phyloP scores from a whole-genome alignment of 2,329 filamentous ascomycete species.

The Sclerotiophoma versabilis region DNA sequence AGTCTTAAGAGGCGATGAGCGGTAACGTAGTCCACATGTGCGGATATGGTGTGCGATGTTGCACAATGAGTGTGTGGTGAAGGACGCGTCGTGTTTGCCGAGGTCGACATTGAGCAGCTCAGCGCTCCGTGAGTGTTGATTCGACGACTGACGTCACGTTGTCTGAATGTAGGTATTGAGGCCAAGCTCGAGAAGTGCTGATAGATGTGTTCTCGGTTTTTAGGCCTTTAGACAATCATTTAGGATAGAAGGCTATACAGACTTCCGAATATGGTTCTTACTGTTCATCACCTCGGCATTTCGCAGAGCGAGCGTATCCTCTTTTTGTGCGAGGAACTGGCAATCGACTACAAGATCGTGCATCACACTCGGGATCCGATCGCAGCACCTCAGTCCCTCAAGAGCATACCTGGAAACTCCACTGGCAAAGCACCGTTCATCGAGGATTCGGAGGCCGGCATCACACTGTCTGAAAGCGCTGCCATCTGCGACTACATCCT shows the following conservation, averaged over 20 bases:
- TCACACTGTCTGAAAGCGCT: slow-evolving; percentile 58
- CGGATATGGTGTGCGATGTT: not conserved
- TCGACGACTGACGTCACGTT: slow-evolving; percentile 15
- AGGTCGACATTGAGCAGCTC: not conserved
- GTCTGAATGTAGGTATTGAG: not conserved
- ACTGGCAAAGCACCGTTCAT: slow-evolving; percentile 66
- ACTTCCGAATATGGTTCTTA: slow-evolving; percentile 32
- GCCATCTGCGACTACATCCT: slow-evolving; percentile 69
- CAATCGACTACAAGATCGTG: slow-evolving; percentile 59
- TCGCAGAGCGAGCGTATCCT: slow-evolving; percentile 69
- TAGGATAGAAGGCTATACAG: too few relatives aligned
- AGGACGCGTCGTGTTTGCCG: not conserved
- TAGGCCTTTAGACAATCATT: not conserved
- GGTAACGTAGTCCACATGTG: not conserved
- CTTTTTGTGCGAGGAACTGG: slow-evolving; percentile 69
- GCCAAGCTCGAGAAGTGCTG: too few relatives aligned
- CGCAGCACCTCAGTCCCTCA: slow-evolving; percentile 29
- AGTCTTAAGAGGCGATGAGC: not conserved
- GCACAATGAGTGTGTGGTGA: not conserved
- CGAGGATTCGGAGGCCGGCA: slow-evolving; percentile 59
- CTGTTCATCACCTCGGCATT: slow-evolving; percentile 37
- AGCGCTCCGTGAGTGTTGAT: slow-evolving; percentile 1
- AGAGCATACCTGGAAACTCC: slow-evolving; percentile 34
- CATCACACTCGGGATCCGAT: slow-evolving; percentile 55
- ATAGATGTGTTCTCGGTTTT: too few relatives aligned